Evolutionary conservation across 192 early-diverging fungal species (phyloP), one percentile per base, ranked within the genome.

Genomic region (Chytriomyces sp.): DNA sequence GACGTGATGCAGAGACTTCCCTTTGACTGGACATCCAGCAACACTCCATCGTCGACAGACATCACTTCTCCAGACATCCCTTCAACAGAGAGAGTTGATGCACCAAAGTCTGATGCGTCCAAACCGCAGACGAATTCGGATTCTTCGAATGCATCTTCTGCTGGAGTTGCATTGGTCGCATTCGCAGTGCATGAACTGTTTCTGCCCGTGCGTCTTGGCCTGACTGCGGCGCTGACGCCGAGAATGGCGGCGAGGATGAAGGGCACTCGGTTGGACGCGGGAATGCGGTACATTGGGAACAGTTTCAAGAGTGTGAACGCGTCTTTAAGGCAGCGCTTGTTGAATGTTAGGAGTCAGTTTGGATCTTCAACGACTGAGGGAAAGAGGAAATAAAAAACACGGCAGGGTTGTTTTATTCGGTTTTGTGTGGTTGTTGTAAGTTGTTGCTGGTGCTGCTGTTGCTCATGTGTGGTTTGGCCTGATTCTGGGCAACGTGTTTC

Each of bases 191-290:
- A 83, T 50, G 81, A 78, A 11, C 18, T 83, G 16, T 82, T 83
- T 57, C 24, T 83, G 45, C 82, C 82, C 6, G 44, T 83, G 11
- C 57, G 82, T 43, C 68, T 78, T 9, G 79, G 76, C 7, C 47
- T 83, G 63, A 83, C 82, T 28, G 82, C 75, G 18, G 20, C 57
- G 35, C 77, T 83, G 48, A 83, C 79, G 13, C 82, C 79, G 16
- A 7, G 46, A 5, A 73, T 83, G 6, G 69, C 79, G 16, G 76
- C 53, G 45, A 11, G 67, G 26, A 43, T 77, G 61, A 68, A 60
- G 61, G 72, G 72, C n/a, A 43, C 28, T 5, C 28, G 16, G 24
- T 18, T 74, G 50, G 69, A 71, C 44, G 10, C 16, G 50, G 50
- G 13, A 2, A 20, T 71, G 69, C 18, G 24, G 9, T 24, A 45